Percentiles rank a stretch among this genome's conserved stretches.
phyloP scores from a whole-genome alignment of 495 filamentous ascomycete species.

The Geoglossum glabrum region DNA sequence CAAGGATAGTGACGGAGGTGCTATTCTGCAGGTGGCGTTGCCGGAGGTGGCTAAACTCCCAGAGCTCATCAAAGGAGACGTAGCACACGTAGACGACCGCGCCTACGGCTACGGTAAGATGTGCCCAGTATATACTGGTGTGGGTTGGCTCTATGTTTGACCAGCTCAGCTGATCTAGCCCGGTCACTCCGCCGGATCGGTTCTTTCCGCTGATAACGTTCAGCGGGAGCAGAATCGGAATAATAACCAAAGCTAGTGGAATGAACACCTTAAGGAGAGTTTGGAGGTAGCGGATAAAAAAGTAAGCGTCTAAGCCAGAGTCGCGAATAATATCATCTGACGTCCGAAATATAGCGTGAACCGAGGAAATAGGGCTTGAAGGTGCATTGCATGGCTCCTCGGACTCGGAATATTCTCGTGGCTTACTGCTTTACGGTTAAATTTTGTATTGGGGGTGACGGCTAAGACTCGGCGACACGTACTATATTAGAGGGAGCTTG shows the following conservation, averaged over 20 bases:
- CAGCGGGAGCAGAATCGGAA: constrained; percentile 72
- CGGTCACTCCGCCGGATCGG: constrained; percentile 38
- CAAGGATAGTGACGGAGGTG: constrained; percentile 88
- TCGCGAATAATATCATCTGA: constrained; percentile 79
- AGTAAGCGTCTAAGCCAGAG: constrained; percentile 91
- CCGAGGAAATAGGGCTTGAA: constrained; percentile 41
- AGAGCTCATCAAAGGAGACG: constrained; percentile 70
- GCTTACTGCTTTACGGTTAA: constrained; percentile 33
- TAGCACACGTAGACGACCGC: constrained; percentile 69
- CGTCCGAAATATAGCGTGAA: constrained; percentile 51
- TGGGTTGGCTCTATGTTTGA: constrained; percentile 53
- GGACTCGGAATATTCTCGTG: constrained; percentile 77
- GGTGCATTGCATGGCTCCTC: constrained; percentile 69
- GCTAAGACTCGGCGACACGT: constrained; percentile 16
- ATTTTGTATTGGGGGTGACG: constrained; percentile 7
- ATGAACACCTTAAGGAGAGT: constrained; percentile 86
- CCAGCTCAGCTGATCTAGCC: constrained; percentile 69
- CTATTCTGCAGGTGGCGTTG: constrained; percentile 80
- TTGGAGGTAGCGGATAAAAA: constrained; percentile 88
- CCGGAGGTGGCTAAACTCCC: constrained; percentile 80
- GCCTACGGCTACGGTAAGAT: constrained; percentile 61
- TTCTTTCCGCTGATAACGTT: constrained; percentile 58
- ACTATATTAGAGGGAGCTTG: constrained; percentile 73
- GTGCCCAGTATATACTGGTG: constrained; percentile 71
- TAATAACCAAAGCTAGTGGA: constrained; percentile 52